phyloP scores from a whole-genome alignment of 306 rosid genomes.

The Begonia peltatifolia region DNA sequence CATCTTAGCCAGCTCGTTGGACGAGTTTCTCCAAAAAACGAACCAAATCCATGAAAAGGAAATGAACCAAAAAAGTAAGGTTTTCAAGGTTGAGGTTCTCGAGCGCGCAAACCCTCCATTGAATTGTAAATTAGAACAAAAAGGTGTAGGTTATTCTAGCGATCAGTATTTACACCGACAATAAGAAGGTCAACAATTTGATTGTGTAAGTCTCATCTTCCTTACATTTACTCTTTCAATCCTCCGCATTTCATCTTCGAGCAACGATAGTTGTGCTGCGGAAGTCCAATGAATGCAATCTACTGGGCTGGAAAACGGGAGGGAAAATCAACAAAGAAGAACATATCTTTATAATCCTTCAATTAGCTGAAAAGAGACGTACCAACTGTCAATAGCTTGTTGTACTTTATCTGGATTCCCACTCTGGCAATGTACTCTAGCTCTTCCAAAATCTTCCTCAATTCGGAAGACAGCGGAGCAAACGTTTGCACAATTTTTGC shows the following conservation, averaged over 20 bases:
- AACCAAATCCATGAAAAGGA: too few relatives aligned
- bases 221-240: constrained; percentile 95
- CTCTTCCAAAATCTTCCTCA: constrained; percentile 92
- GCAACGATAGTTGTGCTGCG: constrained; percentile 83
- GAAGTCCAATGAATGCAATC: constrained; percentile 99
- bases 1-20: background rate
- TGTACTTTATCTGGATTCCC: constrained; percentile 43
- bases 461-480: constrained; percentile 63
- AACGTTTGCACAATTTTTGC: constrained; percentile 84
- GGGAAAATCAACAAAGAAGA: background rate
- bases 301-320: constrained; percentile 57
- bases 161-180: background rate
- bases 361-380: constrained; percentile 6
- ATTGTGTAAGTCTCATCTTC: constrained; percentile 2
- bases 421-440: constrained; percentile 60
- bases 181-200: background rate
- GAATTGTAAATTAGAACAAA: background rate
- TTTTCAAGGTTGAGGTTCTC: too few relatives aligned
- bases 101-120: too few relatives aligned
- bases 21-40: too few relatives aligned
- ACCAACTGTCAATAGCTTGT: constrained; percentile 90
- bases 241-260: constrained; percentile 94
- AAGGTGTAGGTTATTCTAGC: background rate
- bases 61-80: too few relatives aligned
- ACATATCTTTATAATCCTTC: background rate